Evolutionary conservation across 2,329 filamentous ascomycete genomes (phyloP).

Genomic region (Alternaria novae-zelandiae): DNA sequence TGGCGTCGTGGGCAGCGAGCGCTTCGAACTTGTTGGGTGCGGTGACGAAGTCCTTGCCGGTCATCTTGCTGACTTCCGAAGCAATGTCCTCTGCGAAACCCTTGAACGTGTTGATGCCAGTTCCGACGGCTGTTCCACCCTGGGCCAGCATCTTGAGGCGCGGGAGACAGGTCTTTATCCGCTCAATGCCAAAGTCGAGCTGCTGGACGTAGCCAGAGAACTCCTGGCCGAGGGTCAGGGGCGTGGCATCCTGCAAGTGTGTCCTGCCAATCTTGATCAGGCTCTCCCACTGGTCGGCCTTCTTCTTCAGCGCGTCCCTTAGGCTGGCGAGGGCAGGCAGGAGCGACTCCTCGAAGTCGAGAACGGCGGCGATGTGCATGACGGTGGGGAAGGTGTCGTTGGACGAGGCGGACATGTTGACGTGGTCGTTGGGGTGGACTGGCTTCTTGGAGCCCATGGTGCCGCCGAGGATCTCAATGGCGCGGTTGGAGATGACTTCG

Average conservation of each 20-base stretch:
- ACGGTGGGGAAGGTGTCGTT: conserved; percentile 99
- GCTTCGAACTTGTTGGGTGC: conserved; percentile 99
- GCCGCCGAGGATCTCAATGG: conserved; percentile 96
- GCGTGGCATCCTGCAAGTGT: conserved; percentile 96
- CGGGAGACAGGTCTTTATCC: conserved; percentile 81
- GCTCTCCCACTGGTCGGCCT: conserved; percentile 86
- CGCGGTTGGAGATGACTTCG: conserved; percentile 99
- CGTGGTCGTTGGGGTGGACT: conserved; percentile 98
- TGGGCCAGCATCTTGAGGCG: conserved; percentile 88
- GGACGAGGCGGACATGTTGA: conserved; percentile 98
- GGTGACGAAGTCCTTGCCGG: conserved; percentile 90
- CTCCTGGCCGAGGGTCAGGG: conserved; percentile 92
- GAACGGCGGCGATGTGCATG: conserved; percentile 98
- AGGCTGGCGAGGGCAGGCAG: conserved; percentile 83
- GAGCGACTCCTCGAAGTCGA: conserved; percentile 87
- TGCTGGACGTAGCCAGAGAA: conserved; percentile 98
- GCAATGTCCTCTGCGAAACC: conserved; percentile 96
- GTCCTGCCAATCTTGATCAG: conserved; percentile 99
- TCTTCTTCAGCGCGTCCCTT: conserved; percentile 82
- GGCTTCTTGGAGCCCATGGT: conserved; percentile 96
- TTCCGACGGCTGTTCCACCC: conserved; percentile 95
- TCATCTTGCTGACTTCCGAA: conserved; percentile 88
- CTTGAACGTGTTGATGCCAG: conserved; percentile 95
- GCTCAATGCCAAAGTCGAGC: conserved; percentile 87
- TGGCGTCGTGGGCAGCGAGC: conserved; percentile 91